A percentile compares a stretch with the other conserved stretches of the same genome.
These are phyloP conservation scores for Crithidia expoeki DNA, from an alignment of 208 protist genomes.

Conservation along the genomic window DNA sequence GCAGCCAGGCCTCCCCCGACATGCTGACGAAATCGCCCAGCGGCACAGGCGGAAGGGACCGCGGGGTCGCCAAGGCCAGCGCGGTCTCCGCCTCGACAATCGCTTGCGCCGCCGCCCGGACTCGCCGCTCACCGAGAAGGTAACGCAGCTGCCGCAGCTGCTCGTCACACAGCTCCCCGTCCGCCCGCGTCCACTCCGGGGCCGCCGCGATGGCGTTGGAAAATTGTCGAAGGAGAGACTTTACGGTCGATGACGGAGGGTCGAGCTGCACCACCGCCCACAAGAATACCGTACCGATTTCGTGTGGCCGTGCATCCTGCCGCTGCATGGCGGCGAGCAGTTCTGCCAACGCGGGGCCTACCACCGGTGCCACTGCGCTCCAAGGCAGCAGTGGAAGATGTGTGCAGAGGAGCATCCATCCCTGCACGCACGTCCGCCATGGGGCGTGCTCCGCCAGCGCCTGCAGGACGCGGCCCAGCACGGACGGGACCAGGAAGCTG, in stretches of 20 bases:
- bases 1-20: slow-evolving; percentile 19
- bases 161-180: slow-evolving; percentile 23
- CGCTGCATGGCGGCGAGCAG: slow-evolving; percentile 33
- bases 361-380: neutral
- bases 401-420: slow-evolving; percentile 28
- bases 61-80: neutral
- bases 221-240: slow-evolving; percentile 12
- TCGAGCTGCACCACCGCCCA: slow-evolving; percentile 20
- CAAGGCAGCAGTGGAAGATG: slow-evolving; percentile 25
- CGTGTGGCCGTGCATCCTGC: slow-evolving; percentile 33
- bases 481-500: slow-evolving; percentile 8
- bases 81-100: slow-evolving; percentile 15
- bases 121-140: slow-evolving; percentile 32
- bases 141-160: slow-evolving; percentile 20
- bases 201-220: slow-evolving; percentile 3
- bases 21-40: neutral
- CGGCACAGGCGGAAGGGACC: neutral
- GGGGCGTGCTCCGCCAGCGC: slow-evolving; percentile 26
- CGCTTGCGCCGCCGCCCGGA: slow-evolving; percentile 26
- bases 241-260: slow-evolving; percentile 8
- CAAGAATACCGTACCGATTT: slow-evolving; percentile 24
- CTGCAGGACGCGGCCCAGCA: slow-evolving; percentile 28
- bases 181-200: slow-evolving; percentile 26
- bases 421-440: slow-evolving; percentile 37
- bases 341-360: slow-evolving; percentile 6